Evolutionary conservation across 2,329 filamentous ascomycete species (phyloP), one percentile per base, ranked within the genome.

Genomic region (Fusarium sarcochroum): DNA sequence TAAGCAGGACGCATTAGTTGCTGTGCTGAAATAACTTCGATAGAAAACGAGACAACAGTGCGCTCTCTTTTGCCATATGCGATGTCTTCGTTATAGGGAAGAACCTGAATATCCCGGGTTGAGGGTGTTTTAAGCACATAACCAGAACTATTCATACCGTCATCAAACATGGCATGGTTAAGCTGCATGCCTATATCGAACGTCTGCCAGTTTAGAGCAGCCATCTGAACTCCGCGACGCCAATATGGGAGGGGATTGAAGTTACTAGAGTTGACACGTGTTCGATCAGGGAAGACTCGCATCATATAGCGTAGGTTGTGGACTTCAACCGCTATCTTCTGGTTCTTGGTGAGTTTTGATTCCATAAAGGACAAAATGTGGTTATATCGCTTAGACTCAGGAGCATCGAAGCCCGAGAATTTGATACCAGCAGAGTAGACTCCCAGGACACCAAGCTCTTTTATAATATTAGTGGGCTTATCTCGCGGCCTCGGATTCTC

Each of bases 201-300:
- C 0, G 94, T 98, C 80, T 99, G 96, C 95, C 96, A 98, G 80
- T 99, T 99, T 66, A 98, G 85, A 1, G 96, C 96, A 15, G 92
- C 94, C 95, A 99, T 98, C 80, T 99, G 96, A n/a, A 98, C 96
- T 30, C 96, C 96, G 42, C 93, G 90, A 52, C 95, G 90, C 96
- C 96, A 99, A 77, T 96, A 97, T 65, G 91, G 90, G 68, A 97
- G 87, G 1, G 96, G 96, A 74, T 98, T 94, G 75, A 98, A 98
- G 80, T 99, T 99, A 72, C 91, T 93, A 1, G 96, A 98, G 34
- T 89, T 89, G 58, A 98, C 85, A 27, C 96, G 91, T 72, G 89
- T 90, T 37, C 89, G 90, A 55, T 93, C 92, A 9, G 96, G 96
- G 76, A 99, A 99, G 11, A 98, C 94, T 44, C 96, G 91, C 88